phyloP scores from a whole-genome alignment of 768 basidiomycete species.

The Peribolospora kevripleyi region DNA sequence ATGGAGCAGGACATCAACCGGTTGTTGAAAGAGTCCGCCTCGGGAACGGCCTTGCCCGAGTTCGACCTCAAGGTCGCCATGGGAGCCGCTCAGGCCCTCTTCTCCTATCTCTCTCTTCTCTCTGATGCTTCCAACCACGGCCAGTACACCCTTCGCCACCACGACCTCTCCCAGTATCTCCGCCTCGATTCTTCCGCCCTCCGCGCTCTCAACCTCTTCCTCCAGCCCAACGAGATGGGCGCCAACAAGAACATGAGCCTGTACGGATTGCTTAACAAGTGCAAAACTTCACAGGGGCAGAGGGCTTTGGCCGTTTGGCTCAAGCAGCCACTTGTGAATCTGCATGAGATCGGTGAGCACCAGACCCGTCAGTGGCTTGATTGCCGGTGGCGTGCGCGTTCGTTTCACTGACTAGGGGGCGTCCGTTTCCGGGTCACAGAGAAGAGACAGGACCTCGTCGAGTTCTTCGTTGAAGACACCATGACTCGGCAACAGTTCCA shows the following conservation, averaged over 20 bases:
- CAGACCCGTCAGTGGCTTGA: not conserved
- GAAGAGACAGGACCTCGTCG: constrained; percentile 65
- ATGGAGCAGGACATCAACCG: constrained; percentile 56
- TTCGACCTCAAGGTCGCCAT: constrained; percentile 53
- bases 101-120: constrained; percentile 56
- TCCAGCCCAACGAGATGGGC: constrained; percentile 37
- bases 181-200: constrained; percentile 84
- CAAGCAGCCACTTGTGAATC: constrained; percentile 80
- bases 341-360: constrained; percentile 67
- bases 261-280: constrained; percentile 72
- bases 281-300: constrained; percentile 86
- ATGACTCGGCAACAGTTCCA: constrained; percentile 46
- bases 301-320: constrained; percentile 73
- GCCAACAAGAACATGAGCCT: constrained; percentile 61
- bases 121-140: constrained; percentile 54
- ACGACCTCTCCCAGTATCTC: constrained; percentile 88
- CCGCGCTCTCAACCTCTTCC: constrained; percentile 62
- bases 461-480: constrained; percentile 57
- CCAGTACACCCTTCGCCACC: constrained; percentile 53
- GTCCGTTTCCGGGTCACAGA: constrained; percentile 23
- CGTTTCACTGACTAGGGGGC: not conserved
- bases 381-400: not conserved
- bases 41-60: constrained; percentile 24
- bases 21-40: constrained; percentile 27
- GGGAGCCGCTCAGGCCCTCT: constrained; percentile 52